Conservation (phyloP, 73 alveolate species). For the Symbiodinium natans region DNA sequence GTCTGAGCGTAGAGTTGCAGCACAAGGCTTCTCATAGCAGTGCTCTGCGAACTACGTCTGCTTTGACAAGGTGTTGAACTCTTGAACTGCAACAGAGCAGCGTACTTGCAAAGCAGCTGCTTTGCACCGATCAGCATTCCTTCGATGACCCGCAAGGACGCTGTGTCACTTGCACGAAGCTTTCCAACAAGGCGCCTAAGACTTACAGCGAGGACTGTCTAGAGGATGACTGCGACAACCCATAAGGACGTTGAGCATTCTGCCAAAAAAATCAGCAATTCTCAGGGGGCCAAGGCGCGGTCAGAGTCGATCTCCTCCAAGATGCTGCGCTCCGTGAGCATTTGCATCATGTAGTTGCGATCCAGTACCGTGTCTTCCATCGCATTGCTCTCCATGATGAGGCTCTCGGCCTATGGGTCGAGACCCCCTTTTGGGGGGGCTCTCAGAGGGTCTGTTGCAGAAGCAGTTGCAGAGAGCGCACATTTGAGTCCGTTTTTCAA, state of each 20-base stretch:
- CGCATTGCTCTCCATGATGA: neutral
- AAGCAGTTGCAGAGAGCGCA: too few species aligned
- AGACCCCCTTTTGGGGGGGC: too few species aligned
- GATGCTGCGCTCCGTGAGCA: conserved; percentile 41
- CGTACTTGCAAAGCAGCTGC: neutral
- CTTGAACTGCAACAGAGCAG: neutral
- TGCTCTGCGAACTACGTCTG: too few species aligned
- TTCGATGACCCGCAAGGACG: neutral
- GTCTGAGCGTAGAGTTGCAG: too few species aligned
- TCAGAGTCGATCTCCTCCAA: conserved; percentile 6
- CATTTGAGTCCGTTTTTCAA: too few species aligned
- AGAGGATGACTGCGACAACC: too few species aligned
- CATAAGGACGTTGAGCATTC: too few species aligned
- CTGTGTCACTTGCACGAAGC: neutral
- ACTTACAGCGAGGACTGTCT: too few species aligned
- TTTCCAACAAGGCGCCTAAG: too few species aligned
- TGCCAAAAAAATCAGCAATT: neutral
- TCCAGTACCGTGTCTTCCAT: neutral
- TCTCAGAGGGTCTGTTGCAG: too few species aligned
- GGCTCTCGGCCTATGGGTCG: neutral
- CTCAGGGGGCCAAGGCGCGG: neutral
- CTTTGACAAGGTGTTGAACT: too few species aligned
- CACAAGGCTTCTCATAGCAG: too few species aligned
- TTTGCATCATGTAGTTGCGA: conserved; percentile 7
- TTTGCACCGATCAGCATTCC: neutral